Evolutionary conservation across 139 green algal genomes (phyloP).

Genomic region (Diplosphaera chodatii): DNA sequence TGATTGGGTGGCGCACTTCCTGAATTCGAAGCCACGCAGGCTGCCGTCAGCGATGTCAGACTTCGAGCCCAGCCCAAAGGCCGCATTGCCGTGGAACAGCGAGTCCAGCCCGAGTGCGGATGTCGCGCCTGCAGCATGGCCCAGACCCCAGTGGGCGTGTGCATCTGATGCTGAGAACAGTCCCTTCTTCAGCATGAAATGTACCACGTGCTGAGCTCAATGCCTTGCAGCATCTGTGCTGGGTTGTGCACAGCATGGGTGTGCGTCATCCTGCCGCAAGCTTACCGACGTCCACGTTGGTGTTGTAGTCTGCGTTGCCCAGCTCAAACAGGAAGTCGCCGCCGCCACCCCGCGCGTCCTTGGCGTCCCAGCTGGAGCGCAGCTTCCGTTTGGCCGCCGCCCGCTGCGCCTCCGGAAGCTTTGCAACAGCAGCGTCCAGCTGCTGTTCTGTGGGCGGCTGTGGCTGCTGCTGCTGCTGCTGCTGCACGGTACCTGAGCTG

Average conservation of each 20-base stretch:
- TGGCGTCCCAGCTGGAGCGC: slow-evolving; percentile 49
- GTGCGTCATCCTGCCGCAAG: too few relatives aligned
- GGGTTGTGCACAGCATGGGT: too few relatives aligned
- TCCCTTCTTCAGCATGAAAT: too few relatives aligned
- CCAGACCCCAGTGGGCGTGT: too few relatives aligned
- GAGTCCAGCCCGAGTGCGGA: slow-evolving; percentile 47
- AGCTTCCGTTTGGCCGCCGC: not conserved
- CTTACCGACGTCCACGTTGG: slow-evolving; percentile 51
- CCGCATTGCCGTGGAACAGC: slow-evolving; percentile 48
- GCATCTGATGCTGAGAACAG: too few relatives aligned
- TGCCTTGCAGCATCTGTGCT: too few relatives aligned
- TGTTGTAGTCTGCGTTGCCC: slow-evolving; percentile 54
- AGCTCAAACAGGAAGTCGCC: slow-evolving; percentile 41
- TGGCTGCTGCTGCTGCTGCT: not conserved
- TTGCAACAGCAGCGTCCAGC: not conserved
- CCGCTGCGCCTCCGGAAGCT: not conserved
- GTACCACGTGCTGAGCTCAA: too few relatives aligned
- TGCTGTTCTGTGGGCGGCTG: not conserved
- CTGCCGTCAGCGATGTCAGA: slow-evolving; percentile 63
- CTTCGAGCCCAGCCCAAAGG: slow-evolving; percentile 37
- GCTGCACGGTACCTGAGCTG: too few relatives aligned
- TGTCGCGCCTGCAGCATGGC: slow-evolving; percentile 37
- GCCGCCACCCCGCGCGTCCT: slow-evolving; percentile 26
- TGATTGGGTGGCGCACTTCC: not conserved
- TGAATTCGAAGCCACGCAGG: slow-evolving; percentile 49